Percentiles rank a stretch among this genome's conserved stretches.
Evolutionary conservation across 495 filamentous ascomycete species (phyloP).

Genomic region (Penicillium bovifimosum): DNA sequence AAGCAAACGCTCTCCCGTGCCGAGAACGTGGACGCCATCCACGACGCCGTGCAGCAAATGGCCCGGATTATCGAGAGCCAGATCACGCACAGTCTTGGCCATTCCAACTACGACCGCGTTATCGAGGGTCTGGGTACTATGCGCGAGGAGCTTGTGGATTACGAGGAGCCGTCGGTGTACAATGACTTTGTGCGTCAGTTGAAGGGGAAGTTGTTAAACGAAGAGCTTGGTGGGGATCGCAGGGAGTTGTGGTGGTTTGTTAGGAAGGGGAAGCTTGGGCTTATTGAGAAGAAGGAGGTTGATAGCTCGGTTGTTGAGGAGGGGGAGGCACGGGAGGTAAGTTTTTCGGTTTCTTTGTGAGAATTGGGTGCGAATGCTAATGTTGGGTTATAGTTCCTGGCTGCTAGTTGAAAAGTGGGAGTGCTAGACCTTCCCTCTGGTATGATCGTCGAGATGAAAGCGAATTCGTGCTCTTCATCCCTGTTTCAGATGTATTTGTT

Average conservation of each 20-base stretch:
- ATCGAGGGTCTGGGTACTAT: conserved; percentile 72
- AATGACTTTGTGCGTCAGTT: conserved; percentile 68
- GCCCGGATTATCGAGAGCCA: conserved; percentile 59
- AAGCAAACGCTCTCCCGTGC: conserved; percentile 68
- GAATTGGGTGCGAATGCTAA: conserved; percentile 8
- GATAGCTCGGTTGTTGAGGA: conserved; percentile 58
- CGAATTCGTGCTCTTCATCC: not conserved
- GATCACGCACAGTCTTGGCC: conserved; percentile 67
- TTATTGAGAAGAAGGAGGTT: conserved; percentile 60
- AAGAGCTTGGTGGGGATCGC: conserved; percentile 74
- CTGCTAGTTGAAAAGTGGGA: conserved; percentile 16
- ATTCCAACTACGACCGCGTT: conserved; percentile 67
- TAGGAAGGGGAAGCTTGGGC: conserved; percentile 58
- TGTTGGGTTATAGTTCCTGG: conserved; percentile 23
- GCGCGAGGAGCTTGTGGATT: conserved; percentile 67
- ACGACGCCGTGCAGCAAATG: conserved; percentile 72
- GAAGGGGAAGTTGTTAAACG: conserved; percentile 64
- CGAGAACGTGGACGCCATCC: conserved; percentile 55
- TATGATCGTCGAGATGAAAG: too few species aligned
- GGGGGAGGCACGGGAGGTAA: conserved; percentile 61
- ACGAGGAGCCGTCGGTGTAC: conserved; percentile 71
- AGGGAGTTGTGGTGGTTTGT: conserved; percentile 79
- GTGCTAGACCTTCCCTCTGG: too few species aligned
- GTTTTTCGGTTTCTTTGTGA: not conserved
- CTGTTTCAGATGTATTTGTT: not conserved